Evolutionary conservation across 2,329 filamentous ascomycete species (phyloP), one percentile per base, ranked within the genome.

Genomic region (Beauveria medogensis): DNA sequence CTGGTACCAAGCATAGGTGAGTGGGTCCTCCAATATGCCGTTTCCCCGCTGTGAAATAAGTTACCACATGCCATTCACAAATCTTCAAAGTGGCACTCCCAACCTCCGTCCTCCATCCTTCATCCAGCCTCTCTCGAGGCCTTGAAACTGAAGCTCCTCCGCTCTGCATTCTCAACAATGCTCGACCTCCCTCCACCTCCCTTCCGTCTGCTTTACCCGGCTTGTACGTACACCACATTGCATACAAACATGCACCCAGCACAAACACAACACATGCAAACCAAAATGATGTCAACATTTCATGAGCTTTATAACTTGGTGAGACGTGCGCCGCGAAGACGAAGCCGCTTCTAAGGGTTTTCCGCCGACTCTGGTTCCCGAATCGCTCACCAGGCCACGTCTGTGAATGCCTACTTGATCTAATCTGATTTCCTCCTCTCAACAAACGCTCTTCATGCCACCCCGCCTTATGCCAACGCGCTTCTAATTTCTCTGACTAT

Each of bases 351-450:
- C 40, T 44, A 47, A 26, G 10, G 28, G 20, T 12, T 9, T 6
- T 54, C 5, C 62, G 55, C 62, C 62, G 58, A 64, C 74, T 81
- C 74, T 76, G 81, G 82, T 82, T 82, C 65, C 67, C 53, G 67
- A 71, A 55, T 65, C 65, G 68, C 68, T 61, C 54, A 50, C 63
- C 43, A 47, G 63, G 67, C 63, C 66, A 64, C 63, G 65, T 69
- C 71, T 63, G 68, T 75, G 73, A 75, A 63, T 67, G 63, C 75
- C 79, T 77, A 84, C 82, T 85, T 85, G 82, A 85, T 84, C 82
- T 85, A 84, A 85, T 85, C 82, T 84, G 82, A 85, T 61, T 56
- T 2, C 20, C 64, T 62, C 47, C 63, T 57, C 30, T 55, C 62
- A 28, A 63, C 66, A 50, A 59, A 50, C 48, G 59, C 62, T 34